Evolutionary conservation across 768 basidiomycete species (phyloP), one percentile per base, ranked within the genome.

Genomic region (Suillus weaverae): DNA sequence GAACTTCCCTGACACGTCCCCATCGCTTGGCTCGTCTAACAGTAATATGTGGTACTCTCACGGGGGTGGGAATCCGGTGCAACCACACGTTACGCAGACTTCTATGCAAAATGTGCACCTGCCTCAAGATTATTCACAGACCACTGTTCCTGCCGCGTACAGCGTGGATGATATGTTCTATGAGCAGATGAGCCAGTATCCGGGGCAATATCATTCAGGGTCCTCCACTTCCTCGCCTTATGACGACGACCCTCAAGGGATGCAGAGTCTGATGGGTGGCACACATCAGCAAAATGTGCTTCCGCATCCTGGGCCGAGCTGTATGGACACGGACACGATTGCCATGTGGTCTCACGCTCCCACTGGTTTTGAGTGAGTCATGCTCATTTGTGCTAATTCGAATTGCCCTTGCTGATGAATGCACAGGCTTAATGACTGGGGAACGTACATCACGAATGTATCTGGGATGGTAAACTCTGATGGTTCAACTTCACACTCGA

Each of bases 281-380:
- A 51, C 33, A 43, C 60, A 38, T 4, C 50, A 36, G 9, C 50
- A 35, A 8, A 59, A 59, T 59, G 57, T 59, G 39, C 57, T 59
- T 41, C 35, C 32, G 13, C 56, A 59, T 30, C 18, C 56, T 39
- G 56, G 39, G 3, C 38, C 64, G 65, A 62, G 48, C 65, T 39
- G 64, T 65, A 74, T 82, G 72, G 83, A 87, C 67, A 74, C 77
- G 62, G 84, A 85, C 62, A 83, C 83, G 53, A 80, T 88, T 68
- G 79, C 80, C 16, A 85, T 88, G 84, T 90, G 87, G 88, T 85
- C 86, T 13, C 80, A 77, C 60, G 85, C 86, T 30, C 86, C 87
- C 16, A 80, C 81, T 14, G 81, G 83, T 22, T 87, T 87, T 62
- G 86, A 86, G 89, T 89, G 69, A 68, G 86, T 79, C 3, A 5